Evolutionary conservation across 495 filamentous ascomycete genomes (phyloP).

Genomic region (Evernia prunastri): DNA sequence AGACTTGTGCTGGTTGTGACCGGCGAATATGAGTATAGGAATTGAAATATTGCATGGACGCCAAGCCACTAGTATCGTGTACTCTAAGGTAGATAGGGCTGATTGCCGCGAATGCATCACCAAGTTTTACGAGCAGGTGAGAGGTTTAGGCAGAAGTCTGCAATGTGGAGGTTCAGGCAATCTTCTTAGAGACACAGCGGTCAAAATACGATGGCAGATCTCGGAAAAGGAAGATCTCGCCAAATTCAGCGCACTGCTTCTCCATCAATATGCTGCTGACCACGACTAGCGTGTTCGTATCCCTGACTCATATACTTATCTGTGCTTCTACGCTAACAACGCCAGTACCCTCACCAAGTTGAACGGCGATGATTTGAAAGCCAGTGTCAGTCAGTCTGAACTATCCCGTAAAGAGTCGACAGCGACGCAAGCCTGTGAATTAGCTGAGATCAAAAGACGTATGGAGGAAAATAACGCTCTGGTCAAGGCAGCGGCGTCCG

Average conservation of each 20-base stretch:
- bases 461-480: constrained; percentile 4
- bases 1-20: too few species aligned
- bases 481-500: not conserved
- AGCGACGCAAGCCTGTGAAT: not conserved
- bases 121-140: constrained; percentile 13
- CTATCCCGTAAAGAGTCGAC: not conserved
- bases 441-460: not conserved
- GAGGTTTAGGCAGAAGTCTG: constrained; percentile 12
- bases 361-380: not conserved
- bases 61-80: too few species aligned
- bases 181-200: constrained; percentile 11
- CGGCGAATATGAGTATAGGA: too few species aligned
- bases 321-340: not conserved
- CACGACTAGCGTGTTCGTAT: not conserved
- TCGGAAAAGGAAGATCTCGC: not conserved
- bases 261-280: constrained; percentile 11
- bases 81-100: too few species aligned
- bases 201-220: constrained; percentile 22
- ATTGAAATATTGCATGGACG: too few species aligned
- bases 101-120: constrained; percentile 8
- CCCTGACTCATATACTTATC: not conserved
- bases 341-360: not conserved
- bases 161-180: constrained; percentile 11
- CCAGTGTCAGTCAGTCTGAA: too few species aligned
- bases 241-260: constrained; percentile 10